A percentile compares a stretch with the other conserved stretches of the same genome.
These are phyloP conservation scores for Pseudisothecium myosuroides DNA, from an alignment of 225 moss, liverwort and hornwort genomes.

Conservation along the genomic window DNA sequence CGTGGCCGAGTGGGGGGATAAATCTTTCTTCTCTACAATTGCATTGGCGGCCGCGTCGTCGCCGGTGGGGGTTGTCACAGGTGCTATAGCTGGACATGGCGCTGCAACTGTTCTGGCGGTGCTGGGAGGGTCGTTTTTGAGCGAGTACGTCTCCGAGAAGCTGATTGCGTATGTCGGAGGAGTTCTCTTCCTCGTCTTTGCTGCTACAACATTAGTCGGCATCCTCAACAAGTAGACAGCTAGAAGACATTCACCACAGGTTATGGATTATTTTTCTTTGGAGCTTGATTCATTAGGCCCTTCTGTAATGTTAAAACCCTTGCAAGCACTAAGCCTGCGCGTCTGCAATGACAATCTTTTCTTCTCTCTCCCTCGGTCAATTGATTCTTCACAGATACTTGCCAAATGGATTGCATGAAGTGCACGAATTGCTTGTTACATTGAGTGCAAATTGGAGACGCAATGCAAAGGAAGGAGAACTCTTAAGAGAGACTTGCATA, in stretches of 20 bases:
- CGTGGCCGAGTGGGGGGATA: slow-evolving; percentile 98
- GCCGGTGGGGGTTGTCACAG: slow-evolving; percentile 72
- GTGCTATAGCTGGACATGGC: slow-evolving; percentile 86
- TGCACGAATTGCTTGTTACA: not conserved
- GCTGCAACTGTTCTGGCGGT: slow-evolving; percentile 80
- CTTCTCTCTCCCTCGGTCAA: not conserved
- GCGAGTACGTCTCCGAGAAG: slow-evolving; percentile 83
- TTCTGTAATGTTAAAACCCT: not conserved
- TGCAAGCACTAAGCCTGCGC: not conserved
- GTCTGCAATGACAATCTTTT: not conserved
- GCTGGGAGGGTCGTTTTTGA: slow-evolving; percentile 77
- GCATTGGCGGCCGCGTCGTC: slow-evolving; percentile 87
- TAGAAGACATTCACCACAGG: not conserved
- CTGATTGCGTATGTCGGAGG: slow-evolving; percentile 53
- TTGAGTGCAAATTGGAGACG: not conserved
- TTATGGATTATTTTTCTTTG: not conserved
- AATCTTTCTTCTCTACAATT: slow-evolving; percentile 92
- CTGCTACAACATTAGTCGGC: slow-evolving; percentile 55
- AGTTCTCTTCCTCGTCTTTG: slow-evolving; percentile 70
- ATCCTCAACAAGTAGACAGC: slow-evolving; percentile 37
- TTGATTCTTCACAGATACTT: not conserved
- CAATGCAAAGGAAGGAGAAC: not conserved
- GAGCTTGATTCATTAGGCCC: not conserved
- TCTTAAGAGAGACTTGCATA: not conserved
- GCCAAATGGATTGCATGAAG: not conserved